Conservation (phyloP, 2,329 filamentous ascomycete species). For the Cercospora citrullina region DNA sequence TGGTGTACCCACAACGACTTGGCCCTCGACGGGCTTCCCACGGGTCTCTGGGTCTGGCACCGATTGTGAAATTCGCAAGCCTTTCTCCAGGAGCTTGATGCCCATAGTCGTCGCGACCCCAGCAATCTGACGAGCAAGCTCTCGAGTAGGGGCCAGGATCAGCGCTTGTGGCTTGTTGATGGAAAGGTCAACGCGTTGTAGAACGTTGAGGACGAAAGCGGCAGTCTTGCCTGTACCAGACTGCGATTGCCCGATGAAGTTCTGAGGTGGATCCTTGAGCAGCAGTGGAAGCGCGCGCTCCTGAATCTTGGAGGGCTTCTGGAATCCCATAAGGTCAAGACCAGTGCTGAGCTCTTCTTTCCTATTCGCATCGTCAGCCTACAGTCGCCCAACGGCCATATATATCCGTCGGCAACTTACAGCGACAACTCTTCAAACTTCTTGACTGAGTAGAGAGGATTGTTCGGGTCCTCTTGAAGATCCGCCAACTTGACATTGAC, state of each 20-base stretch:
- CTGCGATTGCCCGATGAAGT: constrained; percentile 98
- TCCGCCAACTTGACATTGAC: constrained; percentile 93
- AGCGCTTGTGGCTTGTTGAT: constrained; percentile 77
- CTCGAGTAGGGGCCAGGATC: constrained; percentile 86
- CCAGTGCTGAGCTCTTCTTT: constrained; percentile 70
- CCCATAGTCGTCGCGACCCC: constrained; percentile 83
- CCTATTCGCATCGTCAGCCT: constrained; percentile 39
- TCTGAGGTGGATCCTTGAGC: constrained; percentile 78
- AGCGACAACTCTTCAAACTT: constrained; percentile 83
- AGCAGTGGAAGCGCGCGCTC: constrained; percentile 90
- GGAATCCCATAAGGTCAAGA: constrained; percentile 78
- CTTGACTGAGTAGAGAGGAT: constrained; percentile 81
- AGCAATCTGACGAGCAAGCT: constrained; percentile 91
- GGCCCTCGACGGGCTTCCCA: constrained; percentile 67
- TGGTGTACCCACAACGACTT: constrained; percentile 88
- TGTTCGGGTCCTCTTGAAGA: constrained; percentile 80
- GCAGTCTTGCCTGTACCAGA: constrained; percentile 98
- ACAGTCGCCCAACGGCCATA: too few relatives aligned
- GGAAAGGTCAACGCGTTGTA: constrained; percentile 78
- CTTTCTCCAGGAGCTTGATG: constrained; percentile 65
- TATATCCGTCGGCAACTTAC: constrained; percentile 54
- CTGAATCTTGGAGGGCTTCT: constrained; percentile 96
- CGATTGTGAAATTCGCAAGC: constrained; percentile 74
- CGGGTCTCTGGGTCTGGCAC: constrained; percentile 75
- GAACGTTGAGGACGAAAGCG: constrained; percentile 88